Base-by-base conservation (phyloP, 768 basidiomycete genomes). In the Thelephora ganbajun region DNA sequence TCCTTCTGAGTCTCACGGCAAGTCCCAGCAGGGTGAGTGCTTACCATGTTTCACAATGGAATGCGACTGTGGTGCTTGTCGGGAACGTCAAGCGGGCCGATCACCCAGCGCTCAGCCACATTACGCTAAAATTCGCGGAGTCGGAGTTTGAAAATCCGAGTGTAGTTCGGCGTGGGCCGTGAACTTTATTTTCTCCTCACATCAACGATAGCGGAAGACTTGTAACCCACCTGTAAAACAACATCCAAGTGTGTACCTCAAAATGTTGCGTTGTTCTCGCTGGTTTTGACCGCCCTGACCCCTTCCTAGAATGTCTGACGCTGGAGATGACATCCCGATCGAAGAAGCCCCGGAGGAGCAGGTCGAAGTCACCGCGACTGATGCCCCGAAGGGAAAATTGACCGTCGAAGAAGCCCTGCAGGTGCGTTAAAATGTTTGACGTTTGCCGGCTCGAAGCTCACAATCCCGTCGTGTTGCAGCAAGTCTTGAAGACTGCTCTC, bases 401-500 rank as follows among this genome's bases (percentile, higher is more conserved):
- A 79, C 84, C 51, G 88, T 98, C 56, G 94, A 99, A 73, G 92
- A 96, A 46, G 87, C 86, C 57, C 85, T 90, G 65, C 80, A 88
- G 74, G 86, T 85, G 48, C 18, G 67, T 56, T 3, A n/a, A 2
- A 14, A 23, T 13, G 13, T 35, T 7, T 22, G 5, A 11, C 39
- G 18, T 37, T 13, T 2, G n/a, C 2, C 3, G 9, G n/a, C 45
- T 26, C 33, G 33, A 20, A 14, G 14, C 13, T 45, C 14, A 52
- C 23, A 11, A n/a, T 30, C 37, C 45, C 7, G 16, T 11, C 13
- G 22, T 19, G 16, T 26, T 65, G 47, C 63, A 97, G 86, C 85
- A 94, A 86, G 94, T 99, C 55, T 74, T 99, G 78, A 99, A 98
- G 79, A 96, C 91, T 62, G 89, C 94, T 49, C 82, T 99, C 59